Conservation (phyloP, 768 basidiomycete species). For the Crassisporium funariophilum region DNA sequence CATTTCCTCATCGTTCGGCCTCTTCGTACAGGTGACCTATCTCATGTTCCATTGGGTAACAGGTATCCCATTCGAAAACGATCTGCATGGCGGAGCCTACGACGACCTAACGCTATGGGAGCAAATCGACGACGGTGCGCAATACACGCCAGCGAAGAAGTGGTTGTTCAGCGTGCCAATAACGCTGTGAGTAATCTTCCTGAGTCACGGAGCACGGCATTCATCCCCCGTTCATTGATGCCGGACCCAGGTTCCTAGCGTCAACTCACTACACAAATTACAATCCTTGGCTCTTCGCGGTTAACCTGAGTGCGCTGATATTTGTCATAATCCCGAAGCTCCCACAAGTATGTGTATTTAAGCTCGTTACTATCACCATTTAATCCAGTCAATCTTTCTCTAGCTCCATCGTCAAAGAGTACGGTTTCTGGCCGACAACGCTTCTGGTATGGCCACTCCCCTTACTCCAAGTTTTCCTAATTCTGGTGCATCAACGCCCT, state of each 20-base stretch:
- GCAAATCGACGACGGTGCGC: conserved; percentile 98
- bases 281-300: conserved; percentile 88
- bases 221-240: background rate
- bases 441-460: conserved; percentile 69
- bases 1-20: conserved; percentile 6
- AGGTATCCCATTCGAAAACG: conserved; percentile 91
- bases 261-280: conserved; percentile 99
- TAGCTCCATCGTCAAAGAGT: conserved; percentile 85
- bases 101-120: conserved; percentile 99
- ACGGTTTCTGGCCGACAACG: conserved; percentile 68
- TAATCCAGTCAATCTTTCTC: conserved; percentile 8
- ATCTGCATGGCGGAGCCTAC: conserved; percentile 89
- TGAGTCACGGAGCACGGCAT: background rate
- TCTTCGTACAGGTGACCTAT: conserved; percentile 73
- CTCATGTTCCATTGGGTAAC: conserved; percentile 99
- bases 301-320: conserved; percentile 81
- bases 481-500: conserved; percentile 51
- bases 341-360: conserved; percentile 80
- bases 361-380: conserved; percentile 6
- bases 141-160: conserved; percentile 98
- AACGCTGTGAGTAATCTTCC: conserved; percentile 61
- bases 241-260: conserved; percentile 89
- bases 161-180: conserved; percentile 93
- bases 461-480: conserved; percentile 57
- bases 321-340: conserved; percentile 92